Evolutionary conservation across 2,329 filamentous ascomycete species (phyloP).

Genomic region (Fusarium oligoseptatum): DNA sequence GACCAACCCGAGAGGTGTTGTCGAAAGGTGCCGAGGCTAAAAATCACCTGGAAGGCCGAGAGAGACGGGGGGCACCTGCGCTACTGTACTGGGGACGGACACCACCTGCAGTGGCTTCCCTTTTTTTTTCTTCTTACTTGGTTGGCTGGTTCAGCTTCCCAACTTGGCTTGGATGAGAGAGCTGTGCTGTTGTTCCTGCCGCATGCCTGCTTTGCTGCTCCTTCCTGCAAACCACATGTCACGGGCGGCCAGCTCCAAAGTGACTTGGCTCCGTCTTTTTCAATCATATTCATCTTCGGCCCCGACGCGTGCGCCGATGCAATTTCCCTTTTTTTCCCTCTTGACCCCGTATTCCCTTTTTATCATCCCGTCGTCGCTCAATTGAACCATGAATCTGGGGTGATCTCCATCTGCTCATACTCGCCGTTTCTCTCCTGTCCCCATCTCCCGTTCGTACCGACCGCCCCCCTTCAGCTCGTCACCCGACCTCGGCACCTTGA

Average conservation of each 20-base stretch:
- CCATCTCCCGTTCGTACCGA: conserved; percentile 26
- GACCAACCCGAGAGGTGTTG: conserved; percentile 21
- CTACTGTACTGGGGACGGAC: neutral
- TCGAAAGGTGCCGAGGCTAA: conserved; percentile 44
- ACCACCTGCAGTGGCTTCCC: conserved; percentile 12
- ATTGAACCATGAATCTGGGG: conserved; percentile 42
- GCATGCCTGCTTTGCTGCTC: conserved; percentile 6
- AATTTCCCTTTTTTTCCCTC: conserved; percentile 25
- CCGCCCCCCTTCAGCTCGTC: conserved; percentile 9
- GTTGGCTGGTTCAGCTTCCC: conserved; percentile 33
- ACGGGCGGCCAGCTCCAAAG: conserved; percentile 40
- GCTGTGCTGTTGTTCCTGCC: conserved; percentile 23
- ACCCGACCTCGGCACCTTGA: conserved; percentile 13
- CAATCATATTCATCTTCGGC: conserved; percentile 40
- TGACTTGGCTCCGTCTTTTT: conserved; percentile 19
- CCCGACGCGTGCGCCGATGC: conserved; percentile 45
- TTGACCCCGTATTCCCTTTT: conserved; percentile 21
- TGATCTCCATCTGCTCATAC: conserved; percentile 29
- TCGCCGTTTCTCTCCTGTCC: conserved; percentile 21
- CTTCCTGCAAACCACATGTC: conserved; percentile 45
- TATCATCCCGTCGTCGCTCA: conserved; percentile 21
- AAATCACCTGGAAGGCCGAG: conserved; percentile 30
- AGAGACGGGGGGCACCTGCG: neutral
- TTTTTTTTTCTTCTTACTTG: conserved; percentile 22
- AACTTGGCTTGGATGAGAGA: conserved; percentile 20